Conservation (phyloP, 768 basidiomycete species). For the Dioszegia aurantiaca region DNA sequence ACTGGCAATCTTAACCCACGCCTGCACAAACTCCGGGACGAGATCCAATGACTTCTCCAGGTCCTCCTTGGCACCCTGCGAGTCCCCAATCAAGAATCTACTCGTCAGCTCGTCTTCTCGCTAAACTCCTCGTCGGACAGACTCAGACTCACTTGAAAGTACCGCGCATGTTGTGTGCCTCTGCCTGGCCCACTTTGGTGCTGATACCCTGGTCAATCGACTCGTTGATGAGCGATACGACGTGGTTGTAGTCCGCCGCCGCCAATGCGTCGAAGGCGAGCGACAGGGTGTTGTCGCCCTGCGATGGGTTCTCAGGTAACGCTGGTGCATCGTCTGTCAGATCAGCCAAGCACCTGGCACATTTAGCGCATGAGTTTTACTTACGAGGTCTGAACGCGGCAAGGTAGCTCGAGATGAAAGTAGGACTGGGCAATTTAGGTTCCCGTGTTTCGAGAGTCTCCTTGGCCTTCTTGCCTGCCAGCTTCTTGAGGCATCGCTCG, state of each 20-base stretch:
- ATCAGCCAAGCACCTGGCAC: neutral
- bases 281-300: slow-evolving; percentile 78
- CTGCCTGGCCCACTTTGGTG: slow-evolving; percentile 63
- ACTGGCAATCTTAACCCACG: slow-evolving; percentile 91
- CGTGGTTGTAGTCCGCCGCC: slow-evolving; percentile 79
- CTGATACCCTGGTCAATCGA: slow-evolving; percentile 82
- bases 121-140: too few relatives aligned
- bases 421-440: slow-evolving; percentile 78
- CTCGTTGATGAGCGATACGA: slow-evolving; percentile 75
- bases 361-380: slow-evolving; percentile 48
- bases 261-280: slow-evolving; percentile 78
- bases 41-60: slow-evolving; percentile 72
- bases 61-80: slow-evolving; percentile 76
- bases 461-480: slow-evolving; percentile 69
- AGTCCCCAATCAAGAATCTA: slow-evolving; percentile 85
- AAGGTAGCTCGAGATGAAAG: slow-evolving; percentile 93
- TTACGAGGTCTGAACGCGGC: slow-evolving; percentile 88
- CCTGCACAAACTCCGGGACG: slow-evolving; percentile 69
- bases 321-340: slow-evolving; percentile 63
- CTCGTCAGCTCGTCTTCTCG: slow-evolving; percentile 2
- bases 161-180: slow-evolving; percentile 86
- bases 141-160: slow-evolving; percentile 81
- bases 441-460: slow-evolving; percentile 71
- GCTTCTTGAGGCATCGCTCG: slow-evolving; percentile 84
- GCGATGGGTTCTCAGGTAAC: slow-evolving; percentile 70